Base-by-base conservation (phyloP, 2,329 filamentous ascomycete genomes). In the Neophaeococcomyces aloes region DNA sequence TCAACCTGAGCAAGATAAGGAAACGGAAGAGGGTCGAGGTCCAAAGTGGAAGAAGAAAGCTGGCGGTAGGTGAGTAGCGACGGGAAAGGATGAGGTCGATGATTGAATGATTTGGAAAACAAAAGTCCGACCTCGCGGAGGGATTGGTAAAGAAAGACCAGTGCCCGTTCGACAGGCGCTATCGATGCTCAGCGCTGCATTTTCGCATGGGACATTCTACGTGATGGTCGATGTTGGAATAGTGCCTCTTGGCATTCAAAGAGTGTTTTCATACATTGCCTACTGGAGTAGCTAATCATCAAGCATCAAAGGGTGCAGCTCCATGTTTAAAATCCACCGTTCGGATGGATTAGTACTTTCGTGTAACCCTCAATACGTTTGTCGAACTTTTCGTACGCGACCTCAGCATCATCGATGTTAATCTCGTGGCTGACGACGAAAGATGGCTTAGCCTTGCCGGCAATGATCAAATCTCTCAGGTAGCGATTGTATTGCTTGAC, bases 401-500 rank as follows among this genome's bases (percentile, higher is more conserved):
- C 59, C 11, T 72, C 70, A 0, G 75, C 77, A 17, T 79, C 75
- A 2, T 81, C 76, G 17, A 83, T 71, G 7, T 64, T 66, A 45
- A 81, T 74, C 54, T 81, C 76, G 49, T 82, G 77, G 1, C 72
- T 77, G 5, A 82, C 75, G 1, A 82, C 76, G 51, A 82, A 83
- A 44, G 71, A 77, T 3, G 79, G 79, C 58, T 78, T 80, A 1
- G 78, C 79, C 46, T 71, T 72, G 2, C 78, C 77, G 0, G 74
- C 62, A 33, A 81, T 75, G 52, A 82, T 82, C 53, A 83, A 63
- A 48, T 82, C 78, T 10, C 78, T 69, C 30, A 82, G 61, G 53
- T 81, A 79, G 18, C 77, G 67, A 56, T 82, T 82, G 60, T 82
- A 82, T 1, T 72, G 65, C 60, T 81, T 82, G 51, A 82, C 78